Evolutionary conservation across 176 grass and related monocot species (phyloP), one percentile per base, ranked within the genome.

Genomic region (Musa acuminata): DNA sequence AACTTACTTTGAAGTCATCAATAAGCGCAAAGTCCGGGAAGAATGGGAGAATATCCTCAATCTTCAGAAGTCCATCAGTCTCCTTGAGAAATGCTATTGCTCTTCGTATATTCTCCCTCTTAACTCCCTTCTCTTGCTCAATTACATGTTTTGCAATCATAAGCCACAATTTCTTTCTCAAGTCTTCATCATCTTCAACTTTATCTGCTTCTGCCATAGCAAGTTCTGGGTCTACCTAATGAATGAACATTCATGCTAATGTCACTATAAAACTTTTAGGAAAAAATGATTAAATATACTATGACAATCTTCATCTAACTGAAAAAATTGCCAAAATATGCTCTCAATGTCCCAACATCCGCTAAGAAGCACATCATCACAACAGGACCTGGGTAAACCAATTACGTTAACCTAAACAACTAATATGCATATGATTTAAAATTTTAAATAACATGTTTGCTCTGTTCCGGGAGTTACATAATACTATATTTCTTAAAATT

Each of bases 171-270:
- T 98, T 98, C 78, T 98, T 98, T 53, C 90, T 90, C 67, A 93
- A 82, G 49, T 98, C 94, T 88, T 90, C 94, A 80, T 98, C 90
- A 12, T 98, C 94, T 90, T 98, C 94, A 78, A 98, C 94, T 82
- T 91, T 98, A 72, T 98, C 94, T 16, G 94, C 94, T 83, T 98
- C 94, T 70, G 94, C 90, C 85, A 93, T 98, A n/a, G 94, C 88
- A 87, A 93, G 87, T 75, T 93, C 90, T 69, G 90, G 84, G 73
- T 98, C 94, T 69, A 98, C 90, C 93, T 97, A 50, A 70, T 19
- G 23, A 70, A 70, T 51, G 43, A 29, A 69, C 9, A 67, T 43
- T 64, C 64, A 49, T 69, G 67, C 29, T 49, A n/a, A 50, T 69
- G 23, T 27, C 29, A 48, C 2, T 49, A 49, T 70, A 65, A 26